Evolutionary conservation across 2,329 filamentous ascomycete genomes (phyloP), one percentile per base, ranked within the genome.

Genomic region (Cercospora sp.): DNA sequence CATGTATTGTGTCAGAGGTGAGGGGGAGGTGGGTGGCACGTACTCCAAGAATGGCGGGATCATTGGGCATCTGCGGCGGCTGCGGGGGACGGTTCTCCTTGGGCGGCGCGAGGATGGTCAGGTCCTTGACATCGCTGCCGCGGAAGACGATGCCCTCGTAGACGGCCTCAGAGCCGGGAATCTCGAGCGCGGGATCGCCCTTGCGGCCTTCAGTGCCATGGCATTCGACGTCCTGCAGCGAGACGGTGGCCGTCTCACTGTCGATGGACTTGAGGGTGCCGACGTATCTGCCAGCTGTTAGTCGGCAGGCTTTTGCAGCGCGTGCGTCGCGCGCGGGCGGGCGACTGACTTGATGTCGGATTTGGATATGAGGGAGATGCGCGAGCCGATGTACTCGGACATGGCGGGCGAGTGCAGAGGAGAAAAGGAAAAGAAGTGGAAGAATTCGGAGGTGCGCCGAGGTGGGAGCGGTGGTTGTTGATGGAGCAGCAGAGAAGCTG

Each of bases 91-190:
- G 89, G 75, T 88, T 88, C 71, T 88, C 84, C 74, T 89, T 87
- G 40, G 75, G 75, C 57, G 90, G 87, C 75, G 97, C 91, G 77
- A 97, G 94, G 77, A 99, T 94, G 76, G 93, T 91, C 76, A 99
- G 86, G 80, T 99, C 95, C 83, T 99, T 99, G 78, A 99, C 95
- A 84, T 99, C 95, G 80, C 93, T 97, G 75, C 95, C 95, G 69
- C 94, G 91, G 82, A 99, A 99, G 72, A 99, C 93, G 78, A 99
- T 98, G 83, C 97, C 98, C 79, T 98, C 95, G 84, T 97, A 99
- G 77, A 97, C 87, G 79, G 92, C 92, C 70, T 95, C 90, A 36
- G 92, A 94, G 3, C 93, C 87, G 42, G 91, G 83, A 67, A 97
- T 91, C 82, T 97, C 94, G 72, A 96, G 91, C 18, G 90, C 87